Percentiles rank a stretch among this genome's conserved stretches.
Conservation (phyloP, 2,329 filamentous ascomycete species). For the Talaromyces sp. region DNA sequence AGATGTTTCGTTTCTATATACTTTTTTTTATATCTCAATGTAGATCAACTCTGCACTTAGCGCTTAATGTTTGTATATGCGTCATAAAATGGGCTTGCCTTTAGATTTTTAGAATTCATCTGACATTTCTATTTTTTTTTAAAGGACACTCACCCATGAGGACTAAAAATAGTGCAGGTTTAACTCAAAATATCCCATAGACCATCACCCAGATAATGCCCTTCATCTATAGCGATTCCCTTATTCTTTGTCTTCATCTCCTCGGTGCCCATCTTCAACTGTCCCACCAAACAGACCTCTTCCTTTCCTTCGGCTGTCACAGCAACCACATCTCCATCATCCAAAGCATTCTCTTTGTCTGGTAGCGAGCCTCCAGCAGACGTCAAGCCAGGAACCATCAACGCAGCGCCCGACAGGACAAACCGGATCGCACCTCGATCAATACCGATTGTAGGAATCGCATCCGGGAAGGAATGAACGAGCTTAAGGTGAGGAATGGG, state of each 20-base stretch:
- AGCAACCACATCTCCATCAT: conserved; percentile 78
- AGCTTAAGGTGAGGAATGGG: conserved; percentile 84
- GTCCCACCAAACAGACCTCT: conserved; percentile 82
- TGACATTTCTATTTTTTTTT: not conserved
- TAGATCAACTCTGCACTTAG: not conserved
- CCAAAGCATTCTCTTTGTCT: conserved; percentile 57
- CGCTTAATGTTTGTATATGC: not conserved
- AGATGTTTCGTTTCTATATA: not conserved
- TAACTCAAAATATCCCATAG: conserved; percentile 72
- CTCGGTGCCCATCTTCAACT: conserved; percentile 76
- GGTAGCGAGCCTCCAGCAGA: conserved; percentile 77
- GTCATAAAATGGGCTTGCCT: not conserved
- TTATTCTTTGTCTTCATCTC: conserved; percentile 95
- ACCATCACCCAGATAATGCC: conserved; percentile 90
- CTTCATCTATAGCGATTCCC: conserved; percentile 87
- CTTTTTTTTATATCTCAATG: not conserved
- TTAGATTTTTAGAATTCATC: not conserved
- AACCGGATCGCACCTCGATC: conserved; percentile 96
- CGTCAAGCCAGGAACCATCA: conserved; percentile 95
- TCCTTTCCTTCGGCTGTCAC: conserved; percentile 91
- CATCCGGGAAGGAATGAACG: conserved; percentile 82
- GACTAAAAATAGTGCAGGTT: conserved; percentile 15
- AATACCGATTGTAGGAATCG: conserved; percentile 80
- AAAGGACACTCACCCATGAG: not conserved
- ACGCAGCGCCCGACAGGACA: conserved; percentile 83